Evolutionary conservation across 768 basidiomycete species (phyloP).

Genomic region (Kwoniella europaea): DNA sequence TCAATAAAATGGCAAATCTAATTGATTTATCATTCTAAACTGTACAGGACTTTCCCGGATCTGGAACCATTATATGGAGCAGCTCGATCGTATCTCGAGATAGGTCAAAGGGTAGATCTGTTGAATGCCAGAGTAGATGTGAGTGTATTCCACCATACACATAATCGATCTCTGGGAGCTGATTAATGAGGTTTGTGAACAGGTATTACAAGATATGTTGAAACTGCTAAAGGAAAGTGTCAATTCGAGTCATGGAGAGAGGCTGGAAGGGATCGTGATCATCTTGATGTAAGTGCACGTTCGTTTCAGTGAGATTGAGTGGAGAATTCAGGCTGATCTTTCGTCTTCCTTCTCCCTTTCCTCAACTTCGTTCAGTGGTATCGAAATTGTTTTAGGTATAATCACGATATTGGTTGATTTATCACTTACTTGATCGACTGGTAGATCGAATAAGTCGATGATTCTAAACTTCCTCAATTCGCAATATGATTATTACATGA

Average conservation of each 20-base stretch:
- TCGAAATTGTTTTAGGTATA: constrained; percentile 76
- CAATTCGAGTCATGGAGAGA: constrained; percentile 84
- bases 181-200: not conserved
- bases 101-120: constrained; percentile 88
- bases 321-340: not conserved
- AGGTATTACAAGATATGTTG: constrained; percentile 97
- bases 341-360: not conserved
- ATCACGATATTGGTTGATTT: constrained; percentile 88
- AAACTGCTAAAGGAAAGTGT: constrained; percentile 93
- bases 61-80: constrained; percentile 93
- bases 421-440: not conserved
- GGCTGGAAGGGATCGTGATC: constrained; percentile 91
- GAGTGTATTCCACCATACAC: constrained; percentile 32
- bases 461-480: too few relatives aligned
- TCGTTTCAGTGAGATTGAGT: not conserved
- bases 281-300: constrained; percentile 76
- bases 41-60: constrained; percentile 81
- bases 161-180: not conserved
- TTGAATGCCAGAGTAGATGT: constrained; percentile 93
- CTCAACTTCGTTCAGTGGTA: constrained; percentile 14
- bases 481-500: too few relatives aligned
- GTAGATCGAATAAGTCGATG: too few relatives aligned
- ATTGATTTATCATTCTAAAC: not conserved
- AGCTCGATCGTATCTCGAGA: constrained; percentile 90
- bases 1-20: not conserved